A percentile compares a stretch with the other conserved stretches of the same genome.
These are phyloP conservation scores for Catunica adiposa DNA, from an alignment of 2,329 filamentous ascomycete genomes.

Conservation along the genomic window DNA sequence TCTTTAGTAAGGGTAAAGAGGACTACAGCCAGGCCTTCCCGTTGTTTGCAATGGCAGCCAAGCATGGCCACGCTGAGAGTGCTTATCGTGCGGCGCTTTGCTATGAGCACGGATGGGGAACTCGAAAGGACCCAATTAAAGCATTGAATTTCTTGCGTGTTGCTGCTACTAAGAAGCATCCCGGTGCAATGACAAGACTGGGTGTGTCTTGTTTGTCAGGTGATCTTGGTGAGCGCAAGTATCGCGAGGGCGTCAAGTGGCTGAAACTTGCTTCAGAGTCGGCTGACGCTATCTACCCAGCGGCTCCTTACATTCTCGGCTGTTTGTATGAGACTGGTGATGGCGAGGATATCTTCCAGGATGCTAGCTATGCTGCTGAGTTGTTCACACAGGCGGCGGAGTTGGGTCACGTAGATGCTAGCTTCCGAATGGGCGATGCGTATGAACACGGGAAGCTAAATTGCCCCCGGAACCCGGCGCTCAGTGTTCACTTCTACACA, in stretches of 20 bases:
- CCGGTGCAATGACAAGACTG: conserved; percentile 82
- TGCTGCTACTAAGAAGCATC: conserved; percentile 84
- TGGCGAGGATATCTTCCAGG: conserved; percentile 83
- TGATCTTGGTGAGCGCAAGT: conserved; percentile 73
- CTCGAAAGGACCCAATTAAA: conserved; percentile 73
- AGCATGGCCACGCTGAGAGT: conserved; percentile 93
- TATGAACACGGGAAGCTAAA: conserved; percentile 83
- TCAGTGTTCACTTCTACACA: conserved; percentile 97
- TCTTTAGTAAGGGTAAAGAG: conserved; percentile 88
- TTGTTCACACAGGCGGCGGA: conserved; percentile 90
- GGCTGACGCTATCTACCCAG: conserved; percentile 81
- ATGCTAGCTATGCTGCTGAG: conserved; percentile 79
- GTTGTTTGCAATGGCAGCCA: conserved; percentile 81
- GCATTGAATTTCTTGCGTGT: conserved; percentile 86
- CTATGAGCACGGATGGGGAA: conserved; percentile 98
- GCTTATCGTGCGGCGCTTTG: conserved; percentile 84
- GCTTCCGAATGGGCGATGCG: conserved; percentile 79
- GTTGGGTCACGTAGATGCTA: conserved; percentile 72
- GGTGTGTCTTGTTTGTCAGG: conserved; percentile 80
- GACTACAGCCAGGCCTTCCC: conserved; percentile 86
- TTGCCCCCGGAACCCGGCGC: conserved; percentile 76
- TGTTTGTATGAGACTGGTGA: conserved; percentile 83
- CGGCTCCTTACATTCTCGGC: conserved; percentile 79
- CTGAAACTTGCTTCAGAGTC: conserved; percentile 82
- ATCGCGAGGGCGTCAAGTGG: conserved; percentile 90